These are phyloP conservation scores for Plantago ovata DNA, from an alignment of 257 asterid species.

Conservation along the genomic window DNA sequence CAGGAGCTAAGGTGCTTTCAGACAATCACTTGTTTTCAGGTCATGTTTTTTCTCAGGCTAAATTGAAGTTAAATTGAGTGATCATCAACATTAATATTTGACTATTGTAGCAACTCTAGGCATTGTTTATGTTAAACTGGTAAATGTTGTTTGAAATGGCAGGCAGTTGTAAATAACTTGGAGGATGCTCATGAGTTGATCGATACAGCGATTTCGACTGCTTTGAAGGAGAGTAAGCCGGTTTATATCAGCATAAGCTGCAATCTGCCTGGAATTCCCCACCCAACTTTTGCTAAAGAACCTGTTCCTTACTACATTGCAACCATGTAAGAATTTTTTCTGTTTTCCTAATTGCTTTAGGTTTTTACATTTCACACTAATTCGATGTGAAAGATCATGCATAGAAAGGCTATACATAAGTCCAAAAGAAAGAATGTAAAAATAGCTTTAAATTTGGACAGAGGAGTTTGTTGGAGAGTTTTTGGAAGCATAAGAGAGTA, in stretches of 20 bases:
- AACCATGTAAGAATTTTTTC: constrained; percentile 36
- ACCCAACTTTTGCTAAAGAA: constrained; percentile 60
- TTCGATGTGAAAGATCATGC: neutral
- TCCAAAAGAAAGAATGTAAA: no score
- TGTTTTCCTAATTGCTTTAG: neutral
- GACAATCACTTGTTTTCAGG: constrained; percentile 69
- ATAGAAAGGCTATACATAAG: no score
- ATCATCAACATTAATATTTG: no score
- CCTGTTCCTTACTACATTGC: constrained; percentile 56
- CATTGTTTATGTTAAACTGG: neutral
- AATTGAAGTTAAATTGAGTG: no score
- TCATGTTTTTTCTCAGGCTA: constrained; percentile 2
- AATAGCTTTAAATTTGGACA: no score
- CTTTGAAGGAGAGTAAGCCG: constrained; percentile 64
- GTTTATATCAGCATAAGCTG: constrained; percentile 59
- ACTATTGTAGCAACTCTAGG: no score
- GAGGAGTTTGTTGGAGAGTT: no score
- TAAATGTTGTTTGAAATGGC: constrained; percentile 4
- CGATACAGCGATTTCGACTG: constrained; percentile 58
- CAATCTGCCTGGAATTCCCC: constrained; percentile 54
- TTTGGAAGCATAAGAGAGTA: no score
- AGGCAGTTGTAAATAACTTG: constrained; percentile 54
- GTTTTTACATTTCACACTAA: neutral
- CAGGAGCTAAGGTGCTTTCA: constrained; percentile 77
- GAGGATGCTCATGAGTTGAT: constrained; percentile 70